Evolutionary conservation across 225 moss, liverwort and hornwort genomes (phyloP), one percentile per base, ranked within the genome.

Genomic region (Thuidium tamariscinum): DNA sequence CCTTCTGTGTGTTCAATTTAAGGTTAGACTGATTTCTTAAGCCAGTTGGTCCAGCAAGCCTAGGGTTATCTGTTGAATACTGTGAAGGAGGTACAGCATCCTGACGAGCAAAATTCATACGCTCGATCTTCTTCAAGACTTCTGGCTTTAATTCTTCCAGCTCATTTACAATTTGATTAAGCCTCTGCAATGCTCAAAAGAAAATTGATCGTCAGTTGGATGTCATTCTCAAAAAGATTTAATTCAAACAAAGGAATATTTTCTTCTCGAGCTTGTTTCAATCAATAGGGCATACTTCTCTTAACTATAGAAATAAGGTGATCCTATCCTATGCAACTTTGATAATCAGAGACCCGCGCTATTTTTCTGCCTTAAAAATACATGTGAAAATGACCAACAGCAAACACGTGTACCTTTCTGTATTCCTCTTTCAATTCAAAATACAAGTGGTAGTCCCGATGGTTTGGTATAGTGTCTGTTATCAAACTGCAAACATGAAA

Each of bases 391-490:
- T 39, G 39, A 74, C 30, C 57, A 60, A 48, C 21, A 74, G 59
- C 79, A 79, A 72, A 59, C 55, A 73, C 41, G 26, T 60, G 49
- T 93, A 98, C 98, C 95, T 91, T 94, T 83, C 77, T 92, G 87
- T 93, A 94, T 86, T 95, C 95, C 76, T 86, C 77, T 89, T 88
- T 93, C 77, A 91, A 91, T 77, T 85, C 90, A 70, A 49, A 74
- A 85, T 91, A 70, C 74, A 88, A 70, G 52, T 93, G 90, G 86
- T 95, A 98, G 67, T 96, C 95, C 63, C 90, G 95, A 90, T 98
- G 98, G n/a, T 91, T 87, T 36, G 96, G 96, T 73, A 98, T 95
- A 84, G 95, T 96, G 54, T 98, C 95, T 63, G 95, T 91, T 59
- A 98, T 82, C 86, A 98, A 93, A 83, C 98, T 98, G 94, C 89